These are phyloP conservation scores for Fagus sylvatica DNA, from an alignment of 306 rosid genomes.

Conservation along the genomic window DNA sequence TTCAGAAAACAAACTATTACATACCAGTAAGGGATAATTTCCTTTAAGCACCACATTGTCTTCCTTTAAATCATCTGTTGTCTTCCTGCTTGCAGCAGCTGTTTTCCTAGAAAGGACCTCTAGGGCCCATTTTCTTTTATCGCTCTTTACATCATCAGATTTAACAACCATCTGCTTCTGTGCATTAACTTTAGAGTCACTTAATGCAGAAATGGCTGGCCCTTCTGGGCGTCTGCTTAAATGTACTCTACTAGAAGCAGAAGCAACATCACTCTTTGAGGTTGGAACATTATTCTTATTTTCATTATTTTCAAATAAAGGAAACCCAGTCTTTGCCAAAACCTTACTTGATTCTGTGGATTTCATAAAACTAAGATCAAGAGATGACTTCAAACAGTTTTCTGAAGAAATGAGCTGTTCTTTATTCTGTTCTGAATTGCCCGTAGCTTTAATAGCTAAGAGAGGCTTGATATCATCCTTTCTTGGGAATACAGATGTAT, in stretches of 20 bases:
- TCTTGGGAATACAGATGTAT: conserved; percentile 89
- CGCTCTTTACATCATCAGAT: conserved; percentile 52
- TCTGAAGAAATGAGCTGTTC: conserved; percentile 36
- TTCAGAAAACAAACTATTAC: conserved; percentile 36
- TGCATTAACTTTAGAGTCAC: conserved; percentile 46
- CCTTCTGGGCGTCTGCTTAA: conserved; percentile 39
- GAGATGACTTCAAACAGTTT: conserved; percentile 35
- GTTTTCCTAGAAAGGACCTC: conserved; percentile 88
- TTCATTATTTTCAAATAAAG: conserved; percentile 39
- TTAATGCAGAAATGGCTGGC: conserved; percentile 39
- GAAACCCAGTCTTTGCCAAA: conserved; percentile 38
- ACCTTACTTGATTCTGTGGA: conserved; percentile 42
- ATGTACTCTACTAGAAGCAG: conserved; percentile 47
- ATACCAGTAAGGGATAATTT: conserved; percentile 84
- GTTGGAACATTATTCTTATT: conserved; percentile 41
- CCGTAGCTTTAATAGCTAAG: conserved; percentile 50
- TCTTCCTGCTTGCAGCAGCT: conserved; percentile 47
- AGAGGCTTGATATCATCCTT: conserved; percentile 85
- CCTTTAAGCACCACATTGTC: conserved; percentile 61
- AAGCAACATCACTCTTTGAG: conserved; percentile 28
- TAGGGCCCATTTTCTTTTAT: conserved; percentile 94
- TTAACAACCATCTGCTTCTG: conserved; percentile 43
- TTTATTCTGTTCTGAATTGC: conserved; percentile 53
- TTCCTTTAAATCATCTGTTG: conserved; percentile 53
- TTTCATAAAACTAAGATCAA: conserved; percentile 33